Percentiles rank a stretch among this genome's conserved stretches.
Conservation (phyloP, 1,284 basidiomycete genomes). For the Bondarzewia mesenterica region DNA sequence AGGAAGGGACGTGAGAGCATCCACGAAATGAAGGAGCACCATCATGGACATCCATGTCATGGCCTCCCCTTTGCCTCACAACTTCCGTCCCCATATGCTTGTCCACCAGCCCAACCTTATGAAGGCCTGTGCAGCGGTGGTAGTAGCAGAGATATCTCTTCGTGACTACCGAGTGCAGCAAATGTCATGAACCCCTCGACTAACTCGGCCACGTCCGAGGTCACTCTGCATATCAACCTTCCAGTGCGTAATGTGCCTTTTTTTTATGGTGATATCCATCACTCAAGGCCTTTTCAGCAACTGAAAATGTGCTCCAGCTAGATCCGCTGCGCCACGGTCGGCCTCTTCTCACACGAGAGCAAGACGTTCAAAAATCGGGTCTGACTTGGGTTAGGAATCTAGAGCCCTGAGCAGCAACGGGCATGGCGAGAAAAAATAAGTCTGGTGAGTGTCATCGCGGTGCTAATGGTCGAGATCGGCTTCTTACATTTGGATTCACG, state of each 20-base stretch:
- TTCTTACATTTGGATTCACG: slow-evolving; percentile 99
- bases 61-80: too few relatives aligned
- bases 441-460: slow-evolving; percentile 72
- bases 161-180: slow-evolving; percentile 57
- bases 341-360: slow-evolving; percentile 80
- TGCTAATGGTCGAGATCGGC: slow-evolving; percentile 88
- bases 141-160: slow-evolving; percentile 46
- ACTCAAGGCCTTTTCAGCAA: slow-evolving; percentile 55
- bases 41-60: too few relatives aligned
- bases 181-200: slow-evolving; percentile 49
- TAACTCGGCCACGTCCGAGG: slow-evolving; percentile 36
- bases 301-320: slow-evolving; percentile 73
- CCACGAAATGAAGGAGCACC: too few relatives aligned
- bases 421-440: slow-evolving; percentile 99
- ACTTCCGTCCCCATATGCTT: too few relatives aligned
- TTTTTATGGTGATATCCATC: slow-evolving; percentile 6
- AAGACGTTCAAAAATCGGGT: slow-evolving; percentile 83
- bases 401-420: slow-evolving; percentile 88
- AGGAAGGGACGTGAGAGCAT: too few relatives aligned
- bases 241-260: slow-evolving; percentile 46
- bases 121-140: slow-evolving; percentile 24
- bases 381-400: slow-evolving; percentile 68
- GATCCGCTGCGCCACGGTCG: slow-evolving; percentile 71
- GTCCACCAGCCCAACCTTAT: slow-evolving; percentile 18
- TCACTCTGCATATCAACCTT: slow-evolving; percentile 62